Evolutionary conservation across 441 rosid species (phyloP), one percentile per base, ranked within the genome.

Genomic region (Croton setiger): DNA sequence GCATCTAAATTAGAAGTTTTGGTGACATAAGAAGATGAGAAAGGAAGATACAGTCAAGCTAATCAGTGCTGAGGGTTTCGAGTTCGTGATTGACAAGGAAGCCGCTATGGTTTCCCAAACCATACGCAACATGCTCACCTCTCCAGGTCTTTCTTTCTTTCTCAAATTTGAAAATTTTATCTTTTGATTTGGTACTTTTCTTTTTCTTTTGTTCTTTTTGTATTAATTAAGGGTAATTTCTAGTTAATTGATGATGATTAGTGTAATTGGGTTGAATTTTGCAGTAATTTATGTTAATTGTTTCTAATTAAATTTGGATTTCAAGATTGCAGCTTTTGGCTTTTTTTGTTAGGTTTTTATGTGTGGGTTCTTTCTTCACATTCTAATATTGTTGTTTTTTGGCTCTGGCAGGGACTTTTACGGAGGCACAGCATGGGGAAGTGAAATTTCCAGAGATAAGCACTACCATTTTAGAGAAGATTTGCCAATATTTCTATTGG

Each of bases 51-150:
- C 86, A 15, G 92, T 93, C 83, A 93, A 91, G 83, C 81, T 94
- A 76, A 90, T 92, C 36, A 94, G 97, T 85, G 81, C 91, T 33
- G 98, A 92, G 75, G 98, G 98, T 10, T 87, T 88, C 74, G 97
- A 94, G 82, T 94, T 94, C 84, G 83, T 92, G 36, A 82, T 94
- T 66, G 89, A 90, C 79, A 88, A 81, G 72, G 91, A 90, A 87
- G 94, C 98, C 59, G 97, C 97, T 54, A 89, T 90, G 99, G 99
- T 94, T 78, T 94, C 99, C 31, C 97, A 90, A 74, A 94, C 97
- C 64, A 90, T 94, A 62, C 87, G 96, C 72, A 93, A 88, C 90
- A 88, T 93, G 98, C 93, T 93, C 18, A 91, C 95, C 33, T 93
- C 98, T 76, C 96, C 97, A 76, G 98, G 98, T n/a, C n/a, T n/a